Evolutionary conservation across 2,329 filamentous ascomycete genomes (phyloP).

Genomic region (Sporothrix protearum): DNA sequence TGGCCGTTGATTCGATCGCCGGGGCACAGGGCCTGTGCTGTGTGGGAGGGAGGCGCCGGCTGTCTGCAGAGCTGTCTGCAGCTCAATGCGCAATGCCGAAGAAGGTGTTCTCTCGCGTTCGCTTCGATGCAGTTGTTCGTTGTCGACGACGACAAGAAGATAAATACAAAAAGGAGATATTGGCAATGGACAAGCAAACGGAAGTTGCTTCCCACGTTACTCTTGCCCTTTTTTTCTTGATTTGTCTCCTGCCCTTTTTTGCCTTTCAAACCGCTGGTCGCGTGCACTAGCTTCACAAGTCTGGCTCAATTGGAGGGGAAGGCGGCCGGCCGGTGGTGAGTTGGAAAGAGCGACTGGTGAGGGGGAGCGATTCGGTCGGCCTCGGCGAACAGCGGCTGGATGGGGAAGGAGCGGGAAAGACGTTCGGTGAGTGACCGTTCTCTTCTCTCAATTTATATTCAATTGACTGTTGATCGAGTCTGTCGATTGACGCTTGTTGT

Average conservation of each 20-base stretch:
- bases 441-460: not conserved
- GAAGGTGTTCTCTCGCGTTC: not conserved
- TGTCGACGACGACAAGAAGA: not conserved
- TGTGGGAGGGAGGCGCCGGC: not conserved
- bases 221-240: not conserved
- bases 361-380: conserved; percentile 10
- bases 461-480: not conserved
- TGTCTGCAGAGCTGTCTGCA: conserved; percentile 9
- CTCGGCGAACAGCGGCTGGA: conserved; percentile 11
- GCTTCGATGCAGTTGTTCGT: not conserved
- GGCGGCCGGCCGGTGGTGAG: not conserved
- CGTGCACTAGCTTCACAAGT: conserved; percentile 19
- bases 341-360: not conserved
- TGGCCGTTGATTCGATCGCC: not conserved
- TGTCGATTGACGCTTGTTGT: not conserved
- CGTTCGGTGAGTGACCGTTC: not conserved
- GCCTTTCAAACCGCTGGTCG: conserved; percentile 8
- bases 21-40: not conserved
- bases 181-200: not conserved
- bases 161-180: not conserved
- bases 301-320: not conserved
- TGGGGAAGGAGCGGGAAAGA: not conserved
- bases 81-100: not conserved
- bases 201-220: not conserved
- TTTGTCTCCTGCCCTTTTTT: not conserved